Percentiles rank a stretch among this genome's conserved stretches.
Conservation (phyloP, 1,139 yeast genomes). For the Suhomyces panamericanus region DNA sequence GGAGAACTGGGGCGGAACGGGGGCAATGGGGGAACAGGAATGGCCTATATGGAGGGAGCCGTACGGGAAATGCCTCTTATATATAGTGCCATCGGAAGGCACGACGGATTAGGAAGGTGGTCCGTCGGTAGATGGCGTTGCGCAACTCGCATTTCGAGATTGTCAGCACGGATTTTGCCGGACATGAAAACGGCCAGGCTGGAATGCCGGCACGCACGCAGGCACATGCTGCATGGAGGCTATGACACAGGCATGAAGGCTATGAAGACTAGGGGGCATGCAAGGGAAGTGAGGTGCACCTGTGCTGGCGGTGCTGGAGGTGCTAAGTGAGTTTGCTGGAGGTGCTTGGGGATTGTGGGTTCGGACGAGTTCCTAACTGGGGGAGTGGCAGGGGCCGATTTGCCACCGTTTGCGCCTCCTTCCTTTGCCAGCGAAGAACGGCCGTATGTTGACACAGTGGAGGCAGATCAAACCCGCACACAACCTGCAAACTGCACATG, state of each 20-base stretch:
- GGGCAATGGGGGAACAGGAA: too few relatives aligned
- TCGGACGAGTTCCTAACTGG: too few relatives aligned
- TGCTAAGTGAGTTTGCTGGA: too few relatives aligned
- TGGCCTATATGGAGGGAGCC: not conserved
- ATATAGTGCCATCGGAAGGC: not conserved
- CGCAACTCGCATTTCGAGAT: not conserved
- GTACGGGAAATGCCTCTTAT: not conserved
- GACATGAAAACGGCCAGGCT: not conserved
- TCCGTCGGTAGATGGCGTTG: conserved; percentile 1
- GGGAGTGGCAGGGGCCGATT: too few relatives aligned
- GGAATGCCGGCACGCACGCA: too few relatives aligned
- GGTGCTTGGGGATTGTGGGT: too few relatives aligned
- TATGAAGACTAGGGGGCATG: too few relatives aligned
- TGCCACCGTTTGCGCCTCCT: not conserved
- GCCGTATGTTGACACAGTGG: not conserved
- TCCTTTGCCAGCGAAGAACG: not conserved
- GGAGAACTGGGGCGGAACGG: too few relatives aligned
- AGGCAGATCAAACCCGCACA: not conserved
- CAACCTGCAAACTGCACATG: not conserved
- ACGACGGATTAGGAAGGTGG: not conserved
- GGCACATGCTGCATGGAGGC: too few relatives aligned
- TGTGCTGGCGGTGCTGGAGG: too few relatives aligned
- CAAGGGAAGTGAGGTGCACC: too few relatives aligned
- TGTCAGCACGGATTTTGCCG: not conserved
- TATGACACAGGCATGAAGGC: too few relatives aligned